Percentiles rank a stretch among this genome's conserved stretches.
Conservation (phyloP, 2,329 filamentous ascomycete species). For the Fusarium equiseti region DNA sequence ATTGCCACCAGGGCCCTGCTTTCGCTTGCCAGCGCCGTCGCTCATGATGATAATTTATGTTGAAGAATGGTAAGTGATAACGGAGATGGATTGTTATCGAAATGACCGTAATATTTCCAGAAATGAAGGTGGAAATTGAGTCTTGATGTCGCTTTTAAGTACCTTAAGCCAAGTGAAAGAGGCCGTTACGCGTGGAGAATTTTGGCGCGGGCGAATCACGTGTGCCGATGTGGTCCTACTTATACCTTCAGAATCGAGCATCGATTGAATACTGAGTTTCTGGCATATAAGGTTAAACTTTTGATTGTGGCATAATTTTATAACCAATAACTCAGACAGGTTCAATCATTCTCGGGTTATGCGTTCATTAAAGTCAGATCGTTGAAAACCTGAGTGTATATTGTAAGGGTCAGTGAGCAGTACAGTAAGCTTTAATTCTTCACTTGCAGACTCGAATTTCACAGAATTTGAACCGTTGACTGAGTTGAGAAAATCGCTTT, state of each 20-base stretch:
- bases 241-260: background rate
- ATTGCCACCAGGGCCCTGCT: constrained; percentile 49
- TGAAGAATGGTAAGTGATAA: background rate
- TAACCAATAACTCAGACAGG: background rate
- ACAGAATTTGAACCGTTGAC: background rate
- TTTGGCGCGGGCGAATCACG: constrained; percentile 38
- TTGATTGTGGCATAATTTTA: background rate
- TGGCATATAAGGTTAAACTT: background rate
- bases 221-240: constrained; percentile 17
- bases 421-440: background rate
- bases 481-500: constrained; percentile 36
- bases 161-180: background rate
- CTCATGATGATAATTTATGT: constrained; percentile 44
- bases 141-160: constrained; percentile 15
- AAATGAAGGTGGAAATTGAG: background rate
- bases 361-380: background rate
- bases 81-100: background rate
- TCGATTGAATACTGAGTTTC: background rate
- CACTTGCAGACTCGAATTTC: background rate
- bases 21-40: constrained; percentile 53
- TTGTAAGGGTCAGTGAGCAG: background rate
- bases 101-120: background rate
- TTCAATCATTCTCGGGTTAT: background rate
- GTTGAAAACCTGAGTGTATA: background rate
- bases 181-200: constrained; percentile 35